Percentiles rank a stretch among this genome's conserved stretches.
These are phyloP conservation scores for Fusarium avenaceum DNA, from an alignment of 2,329 filamentous ascomycete genomes.

Conservation along the genomic window DNA sequence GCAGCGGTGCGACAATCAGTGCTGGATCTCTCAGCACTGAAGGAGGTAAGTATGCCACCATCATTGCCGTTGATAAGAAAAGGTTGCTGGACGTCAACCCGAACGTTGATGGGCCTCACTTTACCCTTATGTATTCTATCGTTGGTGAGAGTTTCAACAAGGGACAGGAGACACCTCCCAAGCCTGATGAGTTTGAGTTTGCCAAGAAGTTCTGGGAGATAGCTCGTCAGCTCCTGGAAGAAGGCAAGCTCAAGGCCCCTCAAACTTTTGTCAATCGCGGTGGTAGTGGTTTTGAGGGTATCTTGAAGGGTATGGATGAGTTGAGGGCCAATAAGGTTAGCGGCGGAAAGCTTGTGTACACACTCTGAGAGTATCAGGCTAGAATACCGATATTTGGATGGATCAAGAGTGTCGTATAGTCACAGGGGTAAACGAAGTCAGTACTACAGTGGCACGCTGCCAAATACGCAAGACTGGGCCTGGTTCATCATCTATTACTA, in stretches of 20 bases:
- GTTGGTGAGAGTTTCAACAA: constrained; percentile 23
- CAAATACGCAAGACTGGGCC: too few species aligned
- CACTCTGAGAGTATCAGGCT: background rate
- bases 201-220: constrained; percentile 20
- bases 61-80: constrained; percentile 3
- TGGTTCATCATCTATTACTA: too few species aligned
- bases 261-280: background rate
- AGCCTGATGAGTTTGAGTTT: constrained; percentile 22
- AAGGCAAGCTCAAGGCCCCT: constrained; percentile 3
- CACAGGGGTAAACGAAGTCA: too few species aligned
- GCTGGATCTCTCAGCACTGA: constrained; percentile 17
- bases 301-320: constrained; percentile 13
- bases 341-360: constrained; percentile 20
- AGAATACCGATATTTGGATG: background rate
- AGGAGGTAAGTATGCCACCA: constrained; percentile 20
- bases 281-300: constrained; percentile 8
- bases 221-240: constrained; percentile 1
- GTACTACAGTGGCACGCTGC: too few species aligned
- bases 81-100: constrained; percentile 7
- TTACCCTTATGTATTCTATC: constrained; percentile 23
- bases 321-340: constrained; percentile 16
- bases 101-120: constrained; percentile 17
- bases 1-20: background rate
- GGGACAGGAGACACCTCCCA: constrained; percentile 1
- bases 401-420: too few species aligned